A percentile compares a stretch with the other conserved stretches of the same genome.
phyloP scores from a whole-genome alignment of 192 early-diverging fungal genomes.

The Coemansia sp. region DNA sequence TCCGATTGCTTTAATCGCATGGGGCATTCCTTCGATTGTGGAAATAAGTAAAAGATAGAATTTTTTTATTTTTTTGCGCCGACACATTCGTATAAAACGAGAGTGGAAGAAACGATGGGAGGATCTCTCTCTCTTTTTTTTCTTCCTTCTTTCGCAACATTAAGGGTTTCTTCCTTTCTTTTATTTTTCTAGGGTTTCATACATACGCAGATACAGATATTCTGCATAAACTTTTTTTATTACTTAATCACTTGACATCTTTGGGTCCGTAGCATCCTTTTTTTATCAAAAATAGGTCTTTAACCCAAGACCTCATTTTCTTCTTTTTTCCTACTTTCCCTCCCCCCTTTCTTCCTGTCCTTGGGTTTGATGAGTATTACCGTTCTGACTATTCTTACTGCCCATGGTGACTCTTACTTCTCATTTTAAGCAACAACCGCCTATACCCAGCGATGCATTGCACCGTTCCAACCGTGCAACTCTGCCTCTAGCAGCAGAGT shows the following conservation, averaged over 20 bases:
- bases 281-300: background rate
- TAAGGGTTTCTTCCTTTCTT: too few species aligned
- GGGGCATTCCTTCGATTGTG: too few species aligned
- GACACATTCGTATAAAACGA: too few species aligned
- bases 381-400: slow-evolving; percentile 8
- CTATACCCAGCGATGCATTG: background rate
- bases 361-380: slow-evolving; percentile 5
- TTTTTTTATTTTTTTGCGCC: too few species aligned
- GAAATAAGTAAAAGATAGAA: too few species aligned
- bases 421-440: background rate
- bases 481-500: slow-evolving; percentile 40
- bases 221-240: background rate
- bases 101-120: too few species aligned
- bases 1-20: too few species aligned
- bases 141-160: too few species aligned
- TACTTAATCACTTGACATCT: background rate
- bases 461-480: slow-evolving; percentile 1
- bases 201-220: background rate
- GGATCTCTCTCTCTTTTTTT: too few species aligned
- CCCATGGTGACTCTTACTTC: slow-evolving; percentile 22
- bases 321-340: background rate
- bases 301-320: background rate
- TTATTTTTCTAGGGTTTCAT: background rate
- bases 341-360: slow-evolving; percentile 1
- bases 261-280: background rate